phyloP scores from a whole-genome alignment of 176 grass and related monocot species.

The Cenchrus americanus region DNA sequence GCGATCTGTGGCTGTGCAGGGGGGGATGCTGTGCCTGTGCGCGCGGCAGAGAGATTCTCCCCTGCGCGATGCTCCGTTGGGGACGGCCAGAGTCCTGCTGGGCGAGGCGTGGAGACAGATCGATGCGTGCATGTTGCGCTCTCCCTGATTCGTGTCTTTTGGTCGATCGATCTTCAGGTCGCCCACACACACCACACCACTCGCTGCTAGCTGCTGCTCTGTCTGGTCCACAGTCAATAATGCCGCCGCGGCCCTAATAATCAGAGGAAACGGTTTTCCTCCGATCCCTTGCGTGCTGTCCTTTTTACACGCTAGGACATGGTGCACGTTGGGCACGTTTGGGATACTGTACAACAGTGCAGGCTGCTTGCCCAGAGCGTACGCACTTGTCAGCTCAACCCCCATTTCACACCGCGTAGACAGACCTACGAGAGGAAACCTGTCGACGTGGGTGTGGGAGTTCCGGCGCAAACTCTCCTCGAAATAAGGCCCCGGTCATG shows the following conservation, averaged over 20 bases:
- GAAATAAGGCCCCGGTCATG: not conserved
- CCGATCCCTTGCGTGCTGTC: not conserved
- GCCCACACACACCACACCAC: no score
- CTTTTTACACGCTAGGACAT: no score
- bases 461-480: not conserved
- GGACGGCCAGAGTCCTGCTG: not conserved
- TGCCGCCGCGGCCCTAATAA: not conserved
- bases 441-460: not conserved
- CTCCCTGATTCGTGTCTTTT: constrained; percentile 37
- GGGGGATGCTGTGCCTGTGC: not conserved
- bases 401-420: not conserved
- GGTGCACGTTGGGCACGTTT: not conserved
- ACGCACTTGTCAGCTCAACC: no score
- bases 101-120: not conserved
- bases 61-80: no score
- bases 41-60: constrained; percentile 14
- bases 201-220: not conserved
- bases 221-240: constrained; percentile 11
- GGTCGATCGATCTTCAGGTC: constrained; percentile 15
- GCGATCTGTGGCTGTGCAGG: no score
- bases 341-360: not conserved
- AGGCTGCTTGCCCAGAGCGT: not conserved
- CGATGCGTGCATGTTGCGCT: no score
- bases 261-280: constrained; percentile 18
- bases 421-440: not conserved